Percentiles rank a stretch among this genome's conserved stretches.
Conservation (phyloP, 2,329 filamentous ascomycete genomes). For the Aspergillus novofumigatus region DNA sequence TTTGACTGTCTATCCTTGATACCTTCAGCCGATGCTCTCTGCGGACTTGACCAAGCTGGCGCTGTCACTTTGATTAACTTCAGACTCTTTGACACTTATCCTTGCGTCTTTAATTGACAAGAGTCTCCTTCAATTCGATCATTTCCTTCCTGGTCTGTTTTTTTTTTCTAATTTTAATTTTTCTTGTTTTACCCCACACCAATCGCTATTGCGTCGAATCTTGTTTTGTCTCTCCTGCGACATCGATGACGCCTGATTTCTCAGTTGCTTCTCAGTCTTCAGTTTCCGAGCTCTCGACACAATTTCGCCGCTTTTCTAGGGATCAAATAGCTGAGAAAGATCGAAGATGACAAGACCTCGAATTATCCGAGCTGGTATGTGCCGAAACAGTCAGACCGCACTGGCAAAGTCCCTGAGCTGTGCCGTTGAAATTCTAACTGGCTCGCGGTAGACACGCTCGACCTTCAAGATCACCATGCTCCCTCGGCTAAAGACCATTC, state of each 20-base stretch:
- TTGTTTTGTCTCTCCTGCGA: background rate
- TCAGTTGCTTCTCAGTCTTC: background rate
- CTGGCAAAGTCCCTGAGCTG: background rate
- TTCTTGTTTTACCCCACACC: background rate
- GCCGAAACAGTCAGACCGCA: background rate
- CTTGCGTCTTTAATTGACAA: background rate
- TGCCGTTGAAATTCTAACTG: slow-evolving; percentile 6
- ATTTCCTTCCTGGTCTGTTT: background rate
- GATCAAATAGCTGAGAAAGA: slow-evolving; percentile 2
- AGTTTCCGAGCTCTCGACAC: background rate
- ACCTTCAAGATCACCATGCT: slow-evolving; percentile 78
- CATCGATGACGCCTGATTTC: background rate
- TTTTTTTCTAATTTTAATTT: background rate
- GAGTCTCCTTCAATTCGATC: background rate
- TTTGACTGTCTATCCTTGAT: background rate
- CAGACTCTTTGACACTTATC: background rate
- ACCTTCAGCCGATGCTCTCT: background rate
- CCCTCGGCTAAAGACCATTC: slow-evolving; percentile 82
- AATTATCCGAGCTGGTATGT: slow-evolving; percentile 45
- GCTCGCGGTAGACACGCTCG: slow-evolving; percentile 71
- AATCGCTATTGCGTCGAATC: background rate
- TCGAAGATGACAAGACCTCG: slow-evolving; percentile 40
- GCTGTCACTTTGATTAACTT: background rate
- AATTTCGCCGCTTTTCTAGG: background rate
- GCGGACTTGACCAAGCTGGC: background rate